Evolutionary conservation across 176 grass and related monocot genomes (phyloP).

Genomic region (Avena atlantica): DNA sequence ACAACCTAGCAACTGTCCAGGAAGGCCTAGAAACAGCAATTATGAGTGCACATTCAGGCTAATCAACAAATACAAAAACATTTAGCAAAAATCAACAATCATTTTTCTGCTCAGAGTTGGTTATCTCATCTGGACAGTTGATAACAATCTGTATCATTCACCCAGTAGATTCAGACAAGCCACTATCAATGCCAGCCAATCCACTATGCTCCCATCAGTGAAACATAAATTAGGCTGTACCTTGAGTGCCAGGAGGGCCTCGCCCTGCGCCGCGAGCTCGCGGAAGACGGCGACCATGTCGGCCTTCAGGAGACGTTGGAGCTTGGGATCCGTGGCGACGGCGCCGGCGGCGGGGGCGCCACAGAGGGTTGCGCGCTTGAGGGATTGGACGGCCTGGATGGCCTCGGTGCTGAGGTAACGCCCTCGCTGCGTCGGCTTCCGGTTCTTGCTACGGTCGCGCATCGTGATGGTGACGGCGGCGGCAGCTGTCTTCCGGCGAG

Average conservation of each 20-base stretch:
- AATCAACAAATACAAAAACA: background rate
- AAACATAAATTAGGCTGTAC: constrained; percentile 11
- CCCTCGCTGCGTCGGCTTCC: constrained; percentile 80
- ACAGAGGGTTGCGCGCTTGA: constrained; percentile 58
- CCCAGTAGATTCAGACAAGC: background rate
- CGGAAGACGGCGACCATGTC: constrained; percentile 86
- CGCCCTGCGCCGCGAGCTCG: constrained; percentile 76
- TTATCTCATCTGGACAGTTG: background rate
- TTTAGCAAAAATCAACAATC: background rate
- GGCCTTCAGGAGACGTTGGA: constrained; percentile 77
- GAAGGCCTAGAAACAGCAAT: background rate
- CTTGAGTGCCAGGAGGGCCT: constrained; percentile 72
- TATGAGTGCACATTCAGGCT: background rate
- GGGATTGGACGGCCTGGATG: constrained; percentile 80
- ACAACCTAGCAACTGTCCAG: background rate
- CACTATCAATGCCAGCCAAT: background rate
- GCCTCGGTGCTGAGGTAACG: constrained; percentile 95
- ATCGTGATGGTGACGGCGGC: constrained; percentile 49
- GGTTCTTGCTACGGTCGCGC: constrained; percentile 91
- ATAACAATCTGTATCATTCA: background rate
- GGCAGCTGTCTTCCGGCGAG: constrained; percentile 31
- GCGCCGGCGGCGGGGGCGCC: constrained; percentile 26
- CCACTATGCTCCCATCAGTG: background rate
- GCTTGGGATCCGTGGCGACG: constrained; percentile 57
- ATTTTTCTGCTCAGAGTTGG: constrained; percentile 1